Evolutionary conservation across 306 rosid genomes (phyloP).

Genomic region (Dalbergia oliveri): DNA sequence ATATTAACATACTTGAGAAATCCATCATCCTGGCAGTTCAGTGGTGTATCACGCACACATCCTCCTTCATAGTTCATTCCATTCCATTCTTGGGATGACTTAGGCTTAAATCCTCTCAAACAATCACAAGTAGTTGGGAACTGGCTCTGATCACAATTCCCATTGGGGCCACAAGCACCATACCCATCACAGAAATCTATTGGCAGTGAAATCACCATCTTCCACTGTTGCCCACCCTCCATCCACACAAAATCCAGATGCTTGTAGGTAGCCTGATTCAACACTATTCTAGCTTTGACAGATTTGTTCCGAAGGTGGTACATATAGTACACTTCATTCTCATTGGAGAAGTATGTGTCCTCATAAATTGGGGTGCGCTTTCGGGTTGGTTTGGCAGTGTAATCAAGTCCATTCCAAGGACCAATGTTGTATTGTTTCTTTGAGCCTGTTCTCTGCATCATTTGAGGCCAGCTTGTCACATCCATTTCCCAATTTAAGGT

Average conservation of each 20-base stretch:
- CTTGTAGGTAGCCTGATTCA: conserved; percentile 20
- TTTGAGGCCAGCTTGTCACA: conserved; percentile 7
- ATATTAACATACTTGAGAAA: conserved; percentile 4
- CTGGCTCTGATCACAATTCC: conserved; percentile 30
- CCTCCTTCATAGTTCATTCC: conserved; percentile 25
- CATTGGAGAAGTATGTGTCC: background rate
- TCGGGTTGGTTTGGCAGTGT: background rate
- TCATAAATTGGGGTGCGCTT: background rate
- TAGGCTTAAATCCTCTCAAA: conserved; percentile 47
- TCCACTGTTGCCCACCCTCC: conserved; percentile 18
- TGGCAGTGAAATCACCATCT: conserved; percentile 5
- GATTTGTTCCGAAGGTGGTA: conserved; percentile 5
- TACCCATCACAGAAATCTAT: conserved; percentile 49
- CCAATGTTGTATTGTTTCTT: background rate
- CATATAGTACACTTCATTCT: conserved; percentile 24
- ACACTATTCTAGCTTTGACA: background rate
- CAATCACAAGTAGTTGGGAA: conserved; percentile 40
- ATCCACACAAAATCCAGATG: background rate
- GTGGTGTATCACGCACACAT: conserved; percentile 37
- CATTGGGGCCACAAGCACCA: conserved; percentile 54
- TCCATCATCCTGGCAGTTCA: conserved; percentile 44
- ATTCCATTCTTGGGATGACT: conserved; percentile 13
- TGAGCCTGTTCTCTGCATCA: conserved; percentile 29
- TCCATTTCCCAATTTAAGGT: conserved; percentile 25
- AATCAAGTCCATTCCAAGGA: conserved; percentile 36